A percentile compares a stretch with the other conserved stretches of the same genome.
These are phyloP conservation scores for Talaromyces rugulosus DNA, from an alignment of 2,329 filamentous ascomycete genomes.

Conservation along the genomic window DNA sequence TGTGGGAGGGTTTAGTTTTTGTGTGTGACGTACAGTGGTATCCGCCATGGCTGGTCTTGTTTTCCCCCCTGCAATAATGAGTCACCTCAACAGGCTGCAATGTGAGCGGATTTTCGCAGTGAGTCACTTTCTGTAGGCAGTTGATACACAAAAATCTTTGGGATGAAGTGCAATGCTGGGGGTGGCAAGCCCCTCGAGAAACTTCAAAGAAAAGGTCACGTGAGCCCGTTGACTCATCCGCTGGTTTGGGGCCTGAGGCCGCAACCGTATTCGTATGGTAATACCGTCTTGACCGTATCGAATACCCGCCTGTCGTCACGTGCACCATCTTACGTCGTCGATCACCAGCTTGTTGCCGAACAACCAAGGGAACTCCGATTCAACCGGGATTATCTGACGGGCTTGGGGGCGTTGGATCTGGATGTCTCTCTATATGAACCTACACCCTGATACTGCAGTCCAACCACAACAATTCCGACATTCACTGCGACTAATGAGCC, in stretches of 20 bases:
- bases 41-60: constrained; percentile 32
- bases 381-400: not conserved
- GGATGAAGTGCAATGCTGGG: not conserved
- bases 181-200: not conserved
- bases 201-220: not conserved
- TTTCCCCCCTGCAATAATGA: not conserved
- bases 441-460: not conserved
- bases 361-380: not conserved
- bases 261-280: constrained; percentile 2
- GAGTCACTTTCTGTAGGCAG: not conserved
- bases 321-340: constrained; percentile 7
- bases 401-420: not conserved
- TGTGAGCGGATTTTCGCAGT: not conserved
- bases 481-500: constrained; percentile 6
- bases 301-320: not conserved
- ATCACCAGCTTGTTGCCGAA: not conserved
- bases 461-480: not conserved
- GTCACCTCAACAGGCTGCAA: not conserved
- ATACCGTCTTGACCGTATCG: constrained; percentile 1
- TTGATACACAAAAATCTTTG: not conserved
- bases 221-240: not conserved
- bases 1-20: constrained; percentile 29
- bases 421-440: not conserved
- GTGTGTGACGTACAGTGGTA: constrained; percentile 35
- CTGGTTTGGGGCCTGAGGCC: not conserved